Evolutionary conservation across 2,329 filamentous ascomycete genomes (phyloP).

Genomic region (Diaporthe ilicicola): DNA sequence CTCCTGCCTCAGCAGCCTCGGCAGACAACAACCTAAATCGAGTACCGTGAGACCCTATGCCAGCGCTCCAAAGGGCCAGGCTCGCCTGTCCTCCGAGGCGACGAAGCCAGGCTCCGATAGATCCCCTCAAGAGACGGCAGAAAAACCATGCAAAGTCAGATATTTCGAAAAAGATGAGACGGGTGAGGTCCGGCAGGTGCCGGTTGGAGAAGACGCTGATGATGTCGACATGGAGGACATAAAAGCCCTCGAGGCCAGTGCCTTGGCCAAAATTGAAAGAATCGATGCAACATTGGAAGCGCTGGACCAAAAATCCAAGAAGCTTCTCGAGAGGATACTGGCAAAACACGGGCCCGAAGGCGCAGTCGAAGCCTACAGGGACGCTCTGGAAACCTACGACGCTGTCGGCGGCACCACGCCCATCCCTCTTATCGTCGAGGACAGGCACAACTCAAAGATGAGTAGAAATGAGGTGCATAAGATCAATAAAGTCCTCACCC

Average conservation of each 20-base stretch:
- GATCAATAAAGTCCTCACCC: constrained; percentile 32
- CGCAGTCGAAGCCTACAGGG: constrained; percentile 25
- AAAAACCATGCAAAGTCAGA: constrained; percentile 12
- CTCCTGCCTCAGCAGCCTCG: constrained; percentile 25
- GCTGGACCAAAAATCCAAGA: constrained; percentile 3
- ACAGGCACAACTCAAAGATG: no score
- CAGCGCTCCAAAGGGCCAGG: not conserved
- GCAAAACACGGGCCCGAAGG: constrained; percentile 30
- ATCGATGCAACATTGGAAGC: constrained; percentile 22
- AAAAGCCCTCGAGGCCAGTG: constrained; percentile 76
- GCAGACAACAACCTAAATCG: constrained; percentile 3
- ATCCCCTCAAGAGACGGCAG: not conserved
- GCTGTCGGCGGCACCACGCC: not conserved
- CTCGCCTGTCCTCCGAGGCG: not conserved
- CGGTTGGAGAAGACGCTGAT: constrained; percentile 23
- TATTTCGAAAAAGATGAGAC: constrained; percentile 32
- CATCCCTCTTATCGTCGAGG: constrained; percentile 9
- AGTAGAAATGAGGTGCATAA: constrained; percentile 29
- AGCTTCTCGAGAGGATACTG: constrained; percentile 26
- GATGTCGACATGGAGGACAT: constrained; percentile 84
- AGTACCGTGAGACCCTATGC: constrained; percentile 25
- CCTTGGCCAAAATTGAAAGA: constrained; percentile 47
- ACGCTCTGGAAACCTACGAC: constrained; percentile 28
- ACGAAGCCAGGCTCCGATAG: not conserved
- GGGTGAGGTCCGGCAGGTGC: constrained; percentile 18